Conservation (phyloP, 208 protist species). For the Tritrichomonas foetus region DNA sequence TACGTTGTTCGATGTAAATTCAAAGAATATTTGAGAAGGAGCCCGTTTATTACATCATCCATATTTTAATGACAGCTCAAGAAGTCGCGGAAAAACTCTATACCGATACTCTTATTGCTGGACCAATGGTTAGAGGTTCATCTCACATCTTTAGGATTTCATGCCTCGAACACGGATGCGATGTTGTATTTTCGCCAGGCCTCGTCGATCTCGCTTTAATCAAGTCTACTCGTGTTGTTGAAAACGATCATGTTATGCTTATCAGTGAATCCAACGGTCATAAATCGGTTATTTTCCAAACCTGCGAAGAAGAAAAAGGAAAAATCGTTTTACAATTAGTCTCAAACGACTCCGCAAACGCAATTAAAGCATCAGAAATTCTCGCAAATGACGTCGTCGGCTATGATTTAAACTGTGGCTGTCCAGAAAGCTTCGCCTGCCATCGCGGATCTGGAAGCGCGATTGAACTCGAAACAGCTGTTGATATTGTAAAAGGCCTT, state of each 20-base stretch:
- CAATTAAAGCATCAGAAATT: not conserved
- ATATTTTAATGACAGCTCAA: too few species aligned
- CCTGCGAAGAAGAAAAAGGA: not conserved
- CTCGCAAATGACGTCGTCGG: not conserved
- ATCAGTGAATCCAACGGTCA: not conserved
- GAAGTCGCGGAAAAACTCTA: not conserved
- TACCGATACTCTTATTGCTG: not conserved
- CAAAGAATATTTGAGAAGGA: too few species aligned
- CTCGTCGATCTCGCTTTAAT: not conserved
- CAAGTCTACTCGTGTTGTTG: not conserved
- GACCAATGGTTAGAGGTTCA: constrained; percentile 17
- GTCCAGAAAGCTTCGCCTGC: not conserved
- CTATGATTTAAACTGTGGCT: constrained; percentile 3
- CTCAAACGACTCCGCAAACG: not conserved
- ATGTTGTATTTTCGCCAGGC: not conserved
- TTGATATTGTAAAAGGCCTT: constrained; percentile 12
- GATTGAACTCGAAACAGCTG: not conserved
- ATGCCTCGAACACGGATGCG: not conserved
- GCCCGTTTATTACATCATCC: too few species aligned
- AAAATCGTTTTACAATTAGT: not conserved
- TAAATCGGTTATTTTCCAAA: not conserved
- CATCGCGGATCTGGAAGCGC: not conserved
- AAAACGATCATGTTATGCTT: not conserved
- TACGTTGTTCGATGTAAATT: too few species aligned
- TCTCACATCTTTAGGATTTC: not conserved